Evolutionary conservation across 1,284 basidiomycete genomes (phyloP).

Genomic region (Entoloma clypeatum): DNA sequence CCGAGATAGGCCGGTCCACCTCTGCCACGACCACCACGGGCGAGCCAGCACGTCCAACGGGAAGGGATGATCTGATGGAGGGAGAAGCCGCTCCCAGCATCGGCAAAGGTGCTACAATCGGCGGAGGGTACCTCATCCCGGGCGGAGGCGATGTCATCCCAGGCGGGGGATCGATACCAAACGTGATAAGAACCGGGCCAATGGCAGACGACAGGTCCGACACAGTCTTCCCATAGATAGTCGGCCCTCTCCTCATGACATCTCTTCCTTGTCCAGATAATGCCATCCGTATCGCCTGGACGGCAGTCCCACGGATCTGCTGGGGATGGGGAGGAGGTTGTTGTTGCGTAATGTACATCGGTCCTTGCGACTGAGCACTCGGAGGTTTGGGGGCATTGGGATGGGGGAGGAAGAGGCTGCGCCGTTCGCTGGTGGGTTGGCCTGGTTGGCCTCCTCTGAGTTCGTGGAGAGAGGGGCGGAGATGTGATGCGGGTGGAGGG

Average conservation of each 20-base stretch:
- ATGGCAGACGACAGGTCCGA: conserved; percentile 47
- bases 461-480: conserved; percentile 30
- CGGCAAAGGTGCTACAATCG: conserved; percentile 2
- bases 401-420: conserved; percentile 64
- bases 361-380: conserved; percentile 40
- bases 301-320: conserved; percentile 17
- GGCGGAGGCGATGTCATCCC: conserved; percentile 24
- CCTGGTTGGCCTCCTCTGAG: conserved; percentile 28
- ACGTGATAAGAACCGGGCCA: conserved; percentile 64
- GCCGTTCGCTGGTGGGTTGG: conserved; percentile 32
- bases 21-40: not conserved
- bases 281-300: conserved; percentile 24
- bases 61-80: no score
- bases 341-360: conserved; percentile 49
- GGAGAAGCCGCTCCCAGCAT: conserved; percentile 7
- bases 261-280: conserved; percentile 10
- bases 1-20: conserved; percentile 1
- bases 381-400: conserved; percentile 66
- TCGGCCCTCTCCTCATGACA: conserved; percentile 33
- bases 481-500: conserved; percentile 23
- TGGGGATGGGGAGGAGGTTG: conserved; percentile 19
- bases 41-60: no score
- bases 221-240: conserved; percentile 61
- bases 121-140: not conserved
- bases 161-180: conserved; percentile 55